Evolutionary conservation across 768 basidiomycete species (phyloP).

Genomic region (Hortiboletus campestris): DNA sequence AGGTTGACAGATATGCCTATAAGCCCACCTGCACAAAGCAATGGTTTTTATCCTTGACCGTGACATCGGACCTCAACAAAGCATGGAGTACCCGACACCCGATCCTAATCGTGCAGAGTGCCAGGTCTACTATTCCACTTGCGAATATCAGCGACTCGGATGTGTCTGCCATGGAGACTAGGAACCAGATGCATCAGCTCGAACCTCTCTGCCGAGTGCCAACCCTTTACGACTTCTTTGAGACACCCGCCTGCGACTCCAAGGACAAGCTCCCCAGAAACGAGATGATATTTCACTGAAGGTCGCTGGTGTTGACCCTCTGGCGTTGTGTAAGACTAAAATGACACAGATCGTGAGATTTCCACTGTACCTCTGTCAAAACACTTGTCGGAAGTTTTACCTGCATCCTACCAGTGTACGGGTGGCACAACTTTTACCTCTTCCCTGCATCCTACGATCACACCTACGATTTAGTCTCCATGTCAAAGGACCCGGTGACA

Average conservation of each 20-base stretch:
- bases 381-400: constrained; percentile 8
- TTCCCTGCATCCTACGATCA: not conserved
- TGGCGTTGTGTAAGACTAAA: not conserved
- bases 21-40: constrained; percentile 11
- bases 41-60: constrained; percentile 6
- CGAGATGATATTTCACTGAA: not conserved
- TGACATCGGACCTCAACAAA: constrained; percentile 19
- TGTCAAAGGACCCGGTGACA: not conserved
- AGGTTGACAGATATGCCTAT: not conserved
- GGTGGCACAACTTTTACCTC: constrained; percentile 10
- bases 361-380: constrained; percentile 22
- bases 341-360: constrained; percentile 16
- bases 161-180: not conserved
- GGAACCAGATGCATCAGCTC: not conserved
- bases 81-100: constrained; percentile 1
- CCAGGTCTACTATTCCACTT: not conserved
- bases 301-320: not conserved
- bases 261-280: not conserved
- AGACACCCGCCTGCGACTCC: not conserved
- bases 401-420: not conserved
- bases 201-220: not conserved
- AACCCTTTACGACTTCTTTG: not conserved
- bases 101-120: not conserved
- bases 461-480: not conserved
- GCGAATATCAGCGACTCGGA: not conserved